Percentiles rank a stretch among this genome's conserved stretches.
Conservation (phyloP, 1,284 basidiomycete species). For the Pseudozyma sp. region DNA sequence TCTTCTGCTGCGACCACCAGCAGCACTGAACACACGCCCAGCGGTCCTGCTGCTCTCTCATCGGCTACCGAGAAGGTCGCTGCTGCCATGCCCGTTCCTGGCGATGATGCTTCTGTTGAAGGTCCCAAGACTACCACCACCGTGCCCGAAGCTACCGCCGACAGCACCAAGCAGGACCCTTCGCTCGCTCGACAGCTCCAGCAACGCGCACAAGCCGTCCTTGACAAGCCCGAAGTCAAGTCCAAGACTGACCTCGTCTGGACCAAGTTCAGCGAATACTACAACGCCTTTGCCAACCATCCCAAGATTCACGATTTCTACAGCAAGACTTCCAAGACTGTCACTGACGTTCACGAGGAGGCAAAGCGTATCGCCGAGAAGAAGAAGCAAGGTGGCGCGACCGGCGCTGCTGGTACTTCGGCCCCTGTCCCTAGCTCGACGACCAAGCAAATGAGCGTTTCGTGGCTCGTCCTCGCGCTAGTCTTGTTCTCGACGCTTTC, state of each 20-base stretch:
- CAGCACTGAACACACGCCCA: conserved; percentile 50
- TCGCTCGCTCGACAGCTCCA: conserved; percentile 50
- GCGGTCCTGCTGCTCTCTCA: conserved; percentile 43
- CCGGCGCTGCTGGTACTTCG: conserved; percentile 47
- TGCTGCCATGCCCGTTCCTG: conserved; percentile 49
- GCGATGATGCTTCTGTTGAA: conserved; percentile 30
- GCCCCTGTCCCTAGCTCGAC: conserved; percentile 17
- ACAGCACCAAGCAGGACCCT: conserved; percentile 33
- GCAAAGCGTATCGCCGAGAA: conserved; percentile 79
- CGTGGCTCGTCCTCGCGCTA: conserved; percentile 45
- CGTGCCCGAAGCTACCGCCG: conserved; percentile 32
- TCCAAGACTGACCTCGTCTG: conserved; percentile 55
- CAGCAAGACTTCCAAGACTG: conserved; percentile 82
- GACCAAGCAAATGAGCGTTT: conserved; percentile 45
- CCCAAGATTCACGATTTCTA: conserved; percentile 75
- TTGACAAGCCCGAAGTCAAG: conserved; percentile 60
- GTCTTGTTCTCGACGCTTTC: conserved; percentile 46
- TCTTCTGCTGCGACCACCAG: conserved; percentile 32
- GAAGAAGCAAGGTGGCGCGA: conserved; percentile 69
- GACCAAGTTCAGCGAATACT: conserved; percentile 61
- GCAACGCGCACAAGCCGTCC: conserved; percentile 47
- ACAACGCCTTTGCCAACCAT: conserved; percentile 59
- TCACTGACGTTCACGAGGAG: conserved; percentile 87
- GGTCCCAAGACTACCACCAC: conserved; percentile 55
- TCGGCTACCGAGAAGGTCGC: conserved; percentile 51